Conservation (phyloP, 306 rosid species). For the Phaseolus lunatus region DNA sequence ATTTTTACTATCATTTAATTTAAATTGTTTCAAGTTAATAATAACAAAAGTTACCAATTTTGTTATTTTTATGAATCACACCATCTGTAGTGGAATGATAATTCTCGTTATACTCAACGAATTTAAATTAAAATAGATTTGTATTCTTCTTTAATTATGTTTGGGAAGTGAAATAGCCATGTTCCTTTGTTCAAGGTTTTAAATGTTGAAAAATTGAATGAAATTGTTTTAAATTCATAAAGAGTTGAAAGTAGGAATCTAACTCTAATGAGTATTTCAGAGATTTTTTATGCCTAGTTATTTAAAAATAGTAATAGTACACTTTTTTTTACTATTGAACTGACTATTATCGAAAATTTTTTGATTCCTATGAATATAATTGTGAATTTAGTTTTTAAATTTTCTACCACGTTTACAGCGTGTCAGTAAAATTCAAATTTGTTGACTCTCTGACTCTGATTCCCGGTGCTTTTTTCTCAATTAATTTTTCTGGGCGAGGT, state of each 20-base stretch:
- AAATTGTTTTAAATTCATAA: neutral
- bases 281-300: neutral
- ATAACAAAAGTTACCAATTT: neutral
- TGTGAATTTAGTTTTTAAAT: neutral
- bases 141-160: neutral
- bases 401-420: conserved; percentile 6
- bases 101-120: neutral
- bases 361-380: no score
- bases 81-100: neutral
- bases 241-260: neutral
- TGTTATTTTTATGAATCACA: neutral
- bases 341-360: neutral
- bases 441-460: conserved; percentile 18
- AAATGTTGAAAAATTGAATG: neutral
- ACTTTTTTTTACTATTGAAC: neutral
- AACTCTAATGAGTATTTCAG: neutral
- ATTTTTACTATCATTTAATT: neutral
- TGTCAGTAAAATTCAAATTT: conserved; percentile 30
- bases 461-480: neutral
- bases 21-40: neutral
- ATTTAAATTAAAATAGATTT: neutral
- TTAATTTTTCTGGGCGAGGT: conserved; percentile 28
- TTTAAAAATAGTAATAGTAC: neutral
- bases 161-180: neutral
- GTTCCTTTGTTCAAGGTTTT: neutral